phyloP scores from a whole-genome alignment of 768 basidiomycete species.

The Strobilomyces echinocephalus region DNA sequence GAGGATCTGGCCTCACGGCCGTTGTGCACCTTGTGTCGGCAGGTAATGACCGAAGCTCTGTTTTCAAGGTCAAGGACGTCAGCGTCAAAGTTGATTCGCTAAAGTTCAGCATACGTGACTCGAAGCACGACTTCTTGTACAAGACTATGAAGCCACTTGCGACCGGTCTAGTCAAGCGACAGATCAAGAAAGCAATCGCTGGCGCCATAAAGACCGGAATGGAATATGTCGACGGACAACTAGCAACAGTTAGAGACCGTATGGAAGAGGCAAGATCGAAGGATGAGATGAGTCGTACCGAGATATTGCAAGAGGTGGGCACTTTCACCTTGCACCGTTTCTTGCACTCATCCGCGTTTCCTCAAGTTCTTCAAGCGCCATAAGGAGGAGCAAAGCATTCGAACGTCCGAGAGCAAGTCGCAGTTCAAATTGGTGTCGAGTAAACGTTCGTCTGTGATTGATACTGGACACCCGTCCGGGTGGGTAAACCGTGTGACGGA shows the following conservation, averaged over 20 bases:
- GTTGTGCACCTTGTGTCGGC: conserved; percentile 58
- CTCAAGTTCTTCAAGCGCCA: conserved; percentile 56
- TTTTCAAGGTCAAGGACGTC: conserved; percentile 70
- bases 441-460: conserved; percentile 65
- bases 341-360: neutral
- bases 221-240: conserved; percentile 85
- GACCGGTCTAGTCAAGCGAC: conserved; percentile 74
- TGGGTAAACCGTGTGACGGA: conserved; percentile 60
- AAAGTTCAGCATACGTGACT: conserved; percentile 87
- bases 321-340: neutral
- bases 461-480: conserved; percentile 61
- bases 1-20: conserved; percentile 75
- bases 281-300: conserved; percentile 38
- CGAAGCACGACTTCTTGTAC: conserved; percentile 87
- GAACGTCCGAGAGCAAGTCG: conserved; percentile 42
- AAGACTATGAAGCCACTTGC: conserved; percentile 78
- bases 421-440: conserved; percentile 80
- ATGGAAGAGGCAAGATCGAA: conserved; percentile 59
- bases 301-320: conserved; percentile 58
- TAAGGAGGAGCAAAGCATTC: conserved; percentile 40
- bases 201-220: conserved; percentile 75
- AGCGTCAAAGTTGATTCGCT: conserved; percentile 81
- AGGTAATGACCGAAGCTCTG: conserved; percentile 58
- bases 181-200: conserved; percentile 54
- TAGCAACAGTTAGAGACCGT: conserved; percentile 79